Conservation (phyloP, 2,329 filamentous ascomycete species). For the Venturia nashicola region DNA sequence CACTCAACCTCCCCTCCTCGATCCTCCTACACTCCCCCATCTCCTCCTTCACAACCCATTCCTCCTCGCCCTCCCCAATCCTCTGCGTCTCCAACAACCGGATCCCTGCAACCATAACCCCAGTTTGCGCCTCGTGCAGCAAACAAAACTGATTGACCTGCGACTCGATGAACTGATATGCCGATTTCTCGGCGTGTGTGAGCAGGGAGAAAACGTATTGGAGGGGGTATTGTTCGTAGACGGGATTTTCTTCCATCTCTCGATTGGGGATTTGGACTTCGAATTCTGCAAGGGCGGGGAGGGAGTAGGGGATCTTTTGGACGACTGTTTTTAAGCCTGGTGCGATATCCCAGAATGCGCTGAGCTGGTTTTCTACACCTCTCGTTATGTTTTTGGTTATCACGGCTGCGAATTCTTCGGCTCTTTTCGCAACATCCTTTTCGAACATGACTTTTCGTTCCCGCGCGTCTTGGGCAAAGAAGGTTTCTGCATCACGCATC, state of each 20-base stretch:
- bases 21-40: constrained; percentile 47
- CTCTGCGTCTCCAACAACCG: constrained; percentile 56
- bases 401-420: constrained; percentile 63
- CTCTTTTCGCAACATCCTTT: constrained; percentile 58
- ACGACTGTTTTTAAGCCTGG: constrained; percentile 67
- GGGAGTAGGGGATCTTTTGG: constrained; percentile 60
- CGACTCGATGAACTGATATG: constrained; percentile 92
- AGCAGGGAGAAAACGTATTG: constrained; percentile 84
- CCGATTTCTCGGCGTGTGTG: constrained; percentile 78
- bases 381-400: constrained; percentile 76
- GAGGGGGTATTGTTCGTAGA: constrained; percentile 67
- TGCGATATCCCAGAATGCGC: constrained; percentile 96
- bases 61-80: constrained; percentile 25
- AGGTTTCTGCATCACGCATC: constrained; percentile 61
- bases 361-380: constrained; percentile 83
- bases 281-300: constrained; percentile 40
- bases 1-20: constrained; percentile 62
- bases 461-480: constrained; percentile 68
- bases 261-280: constrained; percentile 62
- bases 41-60: constrained; percentile 30
- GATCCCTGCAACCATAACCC: constrained; percentile 57
- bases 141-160: constrained; percentile 86
- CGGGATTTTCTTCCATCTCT: constrained; percentile 78
- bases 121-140: constrained; percentile 78
- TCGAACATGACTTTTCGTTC: constrained; percentile 62